Evolutionary conservation across 192 early-diverging fungal genomes (phyloP).

Genomic region (Phycomyces nitens): DNA sequence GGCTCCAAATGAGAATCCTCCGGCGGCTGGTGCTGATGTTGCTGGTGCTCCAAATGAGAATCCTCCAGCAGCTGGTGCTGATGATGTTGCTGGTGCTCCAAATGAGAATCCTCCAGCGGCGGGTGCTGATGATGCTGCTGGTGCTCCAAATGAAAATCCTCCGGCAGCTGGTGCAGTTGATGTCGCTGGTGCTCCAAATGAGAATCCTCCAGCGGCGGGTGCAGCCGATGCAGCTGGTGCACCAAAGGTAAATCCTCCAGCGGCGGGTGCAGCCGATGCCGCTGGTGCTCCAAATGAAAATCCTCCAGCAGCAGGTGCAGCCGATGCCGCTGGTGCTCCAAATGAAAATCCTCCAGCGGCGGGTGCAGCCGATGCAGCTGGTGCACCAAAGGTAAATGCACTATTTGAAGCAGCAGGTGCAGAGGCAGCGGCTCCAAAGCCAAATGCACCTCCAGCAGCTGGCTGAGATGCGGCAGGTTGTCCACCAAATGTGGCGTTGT

Average conservation of each 20-base stretch:
- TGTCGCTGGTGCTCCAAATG: not conserved
- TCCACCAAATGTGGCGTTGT: not conserved
- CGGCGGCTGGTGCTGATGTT: not conserved
- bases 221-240: slow-evolving; percentile 10
- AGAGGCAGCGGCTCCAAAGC: slow-evolving; percentile 19
- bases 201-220: not conserved
- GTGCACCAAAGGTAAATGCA: slow-evolving; percentile 1
- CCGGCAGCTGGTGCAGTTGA: not conserved
- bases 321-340: not conserved
- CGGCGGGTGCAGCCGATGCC: slow-evolving; percentile 2
- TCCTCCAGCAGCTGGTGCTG: slow-evolving; percentile 1
- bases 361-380: slow-evolving; percentile 7
- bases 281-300: slow-evolving; percentile 15
- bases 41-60: not conserved
- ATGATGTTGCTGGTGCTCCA: slow-evolving; percentile 6
- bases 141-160: slow-evolving; percentile 16
- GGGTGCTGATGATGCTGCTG: not conserved
- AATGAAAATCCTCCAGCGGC: not conserved
- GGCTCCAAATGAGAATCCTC: slow-evolving; percentile 16
- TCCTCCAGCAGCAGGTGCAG: not conserved
- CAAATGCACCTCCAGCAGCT: not conserved
- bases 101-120: slow-evolving; percentile 10
- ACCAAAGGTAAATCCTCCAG: slow-evolving; percentile 13
- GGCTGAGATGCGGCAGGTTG: slow-evolving; percentile 7
- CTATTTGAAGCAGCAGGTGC: not conserved